These are phyloP conservation scores for Termitomyces sp. DNA, from an alignment of 768 basidiomycete genomes.

Conservation along the genomic window DNA sequence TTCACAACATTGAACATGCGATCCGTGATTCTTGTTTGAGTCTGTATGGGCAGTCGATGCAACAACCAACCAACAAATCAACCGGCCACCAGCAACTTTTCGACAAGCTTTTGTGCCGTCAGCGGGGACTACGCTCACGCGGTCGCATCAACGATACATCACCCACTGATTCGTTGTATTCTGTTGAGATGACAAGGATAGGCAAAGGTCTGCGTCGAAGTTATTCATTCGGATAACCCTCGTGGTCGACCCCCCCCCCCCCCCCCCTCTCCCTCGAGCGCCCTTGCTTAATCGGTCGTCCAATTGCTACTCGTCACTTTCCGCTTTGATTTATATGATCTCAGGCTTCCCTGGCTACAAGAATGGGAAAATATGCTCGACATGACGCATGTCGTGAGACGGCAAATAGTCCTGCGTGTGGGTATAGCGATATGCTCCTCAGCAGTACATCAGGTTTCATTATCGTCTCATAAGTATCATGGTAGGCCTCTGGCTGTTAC, in stretches of 20 bases:
- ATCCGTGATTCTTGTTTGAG: not conserved
- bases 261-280: too few relatives aligned
- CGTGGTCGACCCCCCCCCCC: not conserved
- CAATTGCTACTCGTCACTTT: not conserved
- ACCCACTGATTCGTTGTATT: not conserved
- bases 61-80: not conserved
- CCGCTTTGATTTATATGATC: not conserved
- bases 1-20: not conserved
- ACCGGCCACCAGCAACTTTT: not conserved
- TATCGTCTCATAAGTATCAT: not conserved
- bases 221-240: not conserved
- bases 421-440: not conserved
- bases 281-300: not conserved
- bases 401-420: too few relatives aligned
- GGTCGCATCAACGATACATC: not conserved
- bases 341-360: not conserved
- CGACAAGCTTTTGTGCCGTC: not conserved
- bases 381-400: not conserved
- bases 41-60: not conserved
- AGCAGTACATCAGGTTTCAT: not conserved
- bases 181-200: not conserved
- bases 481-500: not conserved
- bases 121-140: not conserved
- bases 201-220: not conserved
- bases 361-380: not conserved